Base-by-base conservation (phyloP, 2,329 filamentous ascomycete genomes). In the Dryadomyces quercivorus region DNA sequence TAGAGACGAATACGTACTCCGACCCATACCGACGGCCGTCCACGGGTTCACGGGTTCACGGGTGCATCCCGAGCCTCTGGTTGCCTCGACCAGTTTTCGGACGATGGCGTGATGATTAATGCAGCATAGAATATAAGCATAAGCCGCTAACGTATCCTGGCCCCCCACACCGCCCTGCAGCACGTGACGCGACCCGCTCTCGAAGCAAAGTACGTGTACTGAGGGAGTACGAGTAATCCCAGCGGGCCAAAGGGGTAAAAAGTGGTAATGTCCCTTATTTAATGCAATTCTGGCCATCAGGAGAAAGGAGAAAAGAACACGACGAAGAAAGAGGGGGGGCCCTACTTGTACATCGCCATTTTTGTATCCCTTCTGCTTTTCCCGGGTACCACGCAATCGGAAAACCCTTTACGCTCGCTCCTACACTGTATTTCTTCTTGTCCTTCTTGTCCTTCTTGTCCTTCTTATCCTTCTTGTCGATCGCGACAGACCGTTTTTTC, bases 211-310 rank as follows among this genome's bases (percentile, higher is more conserved):
- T 40, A 58, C 40, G 34, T 42, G 48, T 42, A 20, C 36, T 50
- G 48, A 22, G 49, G 20, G 7, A 9, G 21, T 12, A 44, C 52
- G 26, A 31, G 44, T 40, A 40, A 40, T 40, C 36, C 4, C 36
- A 3, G 26, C 26, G 26, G 26, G 8, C 26, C 26, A 31, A 31
- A 38, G 42, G 48, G 42, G 40, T 26, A 22, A 31, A 20, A 18
- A 26, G 12, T 26, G 48, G 48, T 55, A 51, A 50, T 54, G 45
- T 42, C 18, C 42, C 48, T 53, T 26, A 42, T 55, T 58, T 51
- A 55, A 55, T 51, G 55, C 45, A 52, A 53, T 50, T 48, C 10
- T 3, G 12, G 40, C 40, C 26, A 47, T 51, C 26, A 46, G 42
- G 47, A 51, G 20, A 53, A 47, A 26, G 51, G 44, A 38, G 47